These are phyloP conservation scores for Solanum verrucosum DNA, from an alignment of 257 asterid species.

Conservation along the genomic window DNA sequence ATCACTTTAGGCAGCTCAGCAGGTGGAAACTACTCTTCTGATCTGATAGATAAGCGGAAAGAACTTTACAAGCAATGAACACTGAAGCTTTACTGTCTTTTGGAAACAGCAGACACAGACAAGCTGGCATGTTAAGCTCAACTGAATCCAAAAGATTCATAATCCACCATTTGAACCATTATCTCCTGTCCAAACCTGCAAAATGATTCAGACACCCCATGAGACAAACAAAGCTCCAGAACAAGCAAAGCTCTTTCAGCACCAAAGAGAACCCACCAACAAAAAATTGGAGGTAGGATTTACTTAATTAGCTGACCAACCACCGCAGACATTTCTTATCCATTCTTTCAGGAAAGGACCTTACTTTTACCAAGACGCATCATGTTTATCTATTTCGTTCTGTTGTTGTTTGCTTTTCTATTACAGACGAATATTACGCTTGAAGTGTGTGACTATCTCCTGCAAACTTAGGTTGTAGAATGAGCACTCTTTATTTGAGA, in stretches of 20 bases:
- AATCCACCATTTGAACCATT: neutral
- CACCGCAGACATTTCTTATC: neutral
- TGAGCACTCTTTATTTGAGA: neutral
- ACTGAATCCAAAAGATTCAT: neutral
- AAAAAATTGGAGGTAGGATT: neutral
- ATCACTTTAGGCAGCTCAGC: neutral
- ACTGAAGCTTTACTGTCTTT: neutral
- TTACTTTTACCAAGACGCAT: neutral
- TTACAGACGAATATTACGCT: neutral
- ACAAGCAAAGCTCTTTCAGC: neutral
- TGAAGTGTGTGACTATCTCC: neutral
- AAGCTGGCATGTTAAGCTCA: neutral
- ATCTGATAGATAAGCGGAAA: neutral
- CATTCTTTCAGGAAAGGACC: neutral
- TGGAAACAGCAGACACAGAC: neutral
- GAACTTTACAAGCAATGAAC: neutral
- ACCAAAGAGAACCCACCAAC: neutral
- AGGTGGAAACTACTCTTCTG: neutral
- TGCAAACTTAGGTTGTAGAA: neutral
- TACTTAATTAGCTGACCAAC: neutral
- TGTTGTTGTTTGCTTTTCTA: neutral
- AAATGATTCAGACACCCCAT: neutral
- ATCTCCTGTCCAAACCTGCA: slow-evolving; percentile 3
- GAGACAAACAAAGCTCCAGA: neutral
- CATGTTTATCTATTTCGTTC: neutral